Evolutionary conservation across 768 basidiomycete species (phyloP).

Genomic region (Candolleomyces aberdarensis): DNA sequence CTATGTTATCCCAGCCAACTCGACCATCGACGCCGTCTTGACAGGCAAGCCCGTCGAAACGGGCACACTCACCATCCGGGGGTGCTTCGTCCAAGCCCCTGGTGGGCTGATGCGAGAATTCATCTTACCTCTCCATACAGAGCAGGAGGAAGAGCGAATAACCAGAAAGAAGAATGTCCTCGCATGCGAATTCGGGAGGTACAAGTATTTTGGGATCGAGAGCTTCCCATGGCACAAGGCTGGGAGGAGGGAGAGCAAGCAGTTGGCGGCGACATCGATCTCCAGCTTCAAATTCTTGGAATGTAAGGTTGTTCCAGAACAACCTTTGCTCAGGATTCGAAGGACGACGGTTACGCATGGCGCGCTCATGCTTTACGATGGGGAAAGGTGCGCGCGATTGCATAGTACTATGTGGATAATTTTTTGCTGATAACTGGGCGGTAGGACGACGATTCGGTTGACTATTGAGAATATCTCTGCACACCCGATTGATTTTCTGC

Average conservation of each 20-base stretch:
- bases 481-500: constrained; percentile 80
- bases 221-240: constrained; percentile 59
- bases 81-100: constrained; percentile 74
- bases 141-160: constrained; percentile 64
- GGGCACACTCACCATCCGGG: constrained; percentile 71
- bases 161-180: constrained; percentile 56
- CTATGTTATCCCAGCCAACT: constrained; percentile 68
- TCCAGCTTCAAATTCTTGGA: constrained; percentile 58
- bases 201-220: constrained; percentile 73
- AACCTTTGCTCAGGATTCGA: constrained; percentile 84
- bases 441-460: constrained; percentile 78
- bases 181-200: constrained; percentile 63
- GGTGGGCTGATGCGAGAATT: constrained; percentile 73
- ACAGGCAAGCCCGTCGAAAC: constrained; percentile 60
- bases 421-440: constrained; percentile 5
- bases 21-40: constrained; percentile 70
- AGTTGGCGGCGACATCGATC: constrained; percentile 21
- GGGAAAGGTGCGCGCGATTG: constrained; percentile 67
- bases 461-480: constrained; percentile 88
- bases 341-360: constrained; percentile 90
- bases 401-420: neutral
- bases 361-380: constrained; percentile 92
- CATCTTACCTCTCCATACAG: constrained; percentile 68
- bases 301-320: constrained; percentile 81
- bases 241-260: constrained; percentile 36